Conservation (phyloP, 2,329 filamentous ascomycete species). For the Alternaria sp. region DNA sequence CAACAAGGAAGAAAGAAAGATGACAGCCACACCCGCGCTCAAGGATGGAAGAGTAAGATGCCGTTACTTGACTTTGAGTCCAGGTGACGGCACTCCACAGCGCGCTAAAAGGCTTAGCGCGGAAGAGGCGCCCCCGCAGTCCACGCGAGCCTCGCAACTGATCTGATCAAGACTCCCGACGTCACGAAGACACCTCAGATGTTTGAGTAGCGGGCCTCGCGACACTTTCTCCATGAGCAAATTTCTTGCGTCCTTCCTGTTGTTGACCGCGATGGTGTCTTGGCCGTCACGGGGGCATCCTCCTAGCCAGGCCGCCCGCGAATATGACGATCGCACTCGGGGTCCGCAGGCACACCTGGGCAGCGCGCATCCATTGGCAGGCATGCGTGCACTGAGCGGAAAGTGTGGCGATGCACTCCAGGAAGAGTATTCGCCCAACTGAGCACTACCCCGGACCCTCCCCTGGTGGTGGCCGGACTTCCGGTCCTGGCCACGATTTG, state of each 20-base stretch:
- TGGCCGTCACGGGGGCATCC: neutral
- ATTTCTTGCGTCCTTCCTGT: neutral
- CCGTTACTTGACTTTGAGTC: conserved; percentile 1
- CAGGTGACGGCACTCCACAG: conserved; percentile 15
- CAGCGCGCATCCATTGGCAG: conserved; percentile 5
- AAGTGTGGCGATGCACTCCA: conserved; percentile 1
- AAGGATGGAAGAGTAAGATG: neutral
- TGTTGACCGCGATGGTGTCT: neutral
- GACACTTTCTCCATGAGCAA: neutral
- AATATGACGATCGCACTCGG: conserved; percentile 2
- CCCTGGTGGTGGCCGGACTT: neutral
- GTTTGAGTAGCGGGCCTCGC: conserved; percentile 1
- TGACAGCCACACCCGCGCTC: neutral
- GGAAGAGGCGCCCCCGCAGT: conserved; percentile 4
- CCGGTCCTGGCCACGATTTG: neutral
- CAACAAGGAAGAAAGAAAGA: neutral
- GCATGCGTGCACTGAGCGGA: neutral
- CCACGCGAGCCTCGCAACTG: conserved; percentile 22
- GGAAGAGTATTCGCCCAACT: neutral
- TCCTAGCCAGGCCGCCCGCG: neutral
- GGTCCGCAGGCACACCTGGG: neutral
- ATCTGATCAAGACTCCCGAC: conserved; percentile 9
- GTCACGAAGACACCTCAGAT: conserved; percentile 24
- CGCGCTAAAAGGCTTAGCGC: conserved; percentile 19
- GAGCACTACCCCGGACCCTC: conserved; percentile 1